Conservation (phyloP, 345 rosid species). For the Geranium rotundifolium region DNA sequence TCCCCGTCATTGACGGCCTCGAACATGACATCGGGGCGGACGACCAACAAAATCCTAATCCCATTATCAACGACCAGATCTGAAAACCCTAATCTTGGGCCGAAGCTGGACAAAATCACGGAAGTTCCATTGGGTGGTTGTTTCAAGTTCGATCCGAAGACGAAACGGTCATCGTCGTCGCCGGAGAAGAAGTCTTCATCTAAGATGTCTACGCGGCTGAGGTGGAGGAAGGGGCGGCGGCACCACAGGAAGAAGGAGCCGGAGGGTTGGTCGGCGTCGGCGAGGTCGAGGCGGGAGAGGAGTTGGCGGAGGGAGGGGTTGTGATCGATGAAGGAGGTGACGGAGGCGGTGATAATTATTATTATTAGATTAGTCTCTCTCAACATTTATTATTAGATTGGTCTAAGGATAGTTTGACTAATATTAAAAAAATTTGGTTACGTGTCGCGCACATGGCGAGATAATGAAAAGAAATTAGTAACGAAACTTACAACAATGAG, state of each 20-base stretch:
- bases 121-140: constrained; percentile 41
- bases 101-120: constrained; percentile 32
- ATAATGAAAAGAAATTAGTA: no score
- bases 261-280: no score
- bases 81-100: constrained; percentile 62
- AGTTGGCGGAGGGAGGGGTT: constrained; percentile 76
- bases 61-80: constrained; percentile 43
- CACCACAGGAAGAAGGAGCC: no score
- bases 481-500: no score
- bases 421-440: no score
- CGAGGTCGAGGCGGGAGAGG: background rate
- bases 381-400: no score
- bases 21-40: constrained; percentile 33
- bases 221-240: no score
- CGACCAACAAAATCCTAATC: constrained; percentile 34
- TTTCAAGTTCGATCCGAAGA: constrained; percentile 20
- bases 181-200: no score
- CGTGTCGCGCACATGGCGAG: no score
- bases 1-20: background rate
- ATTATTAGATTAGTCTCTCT: no score
- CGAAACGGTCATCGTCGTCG: constrained; percentile 29
- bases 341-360: constrained; percentile 36
- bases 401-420: no score
- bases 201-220: no score
- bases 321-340: constrained; percentile 70